Evolutionary conservation across 495 filamentous ascomycete genomes (phyloP).

Genomic region (Geoglossum glabrum): DNA sequence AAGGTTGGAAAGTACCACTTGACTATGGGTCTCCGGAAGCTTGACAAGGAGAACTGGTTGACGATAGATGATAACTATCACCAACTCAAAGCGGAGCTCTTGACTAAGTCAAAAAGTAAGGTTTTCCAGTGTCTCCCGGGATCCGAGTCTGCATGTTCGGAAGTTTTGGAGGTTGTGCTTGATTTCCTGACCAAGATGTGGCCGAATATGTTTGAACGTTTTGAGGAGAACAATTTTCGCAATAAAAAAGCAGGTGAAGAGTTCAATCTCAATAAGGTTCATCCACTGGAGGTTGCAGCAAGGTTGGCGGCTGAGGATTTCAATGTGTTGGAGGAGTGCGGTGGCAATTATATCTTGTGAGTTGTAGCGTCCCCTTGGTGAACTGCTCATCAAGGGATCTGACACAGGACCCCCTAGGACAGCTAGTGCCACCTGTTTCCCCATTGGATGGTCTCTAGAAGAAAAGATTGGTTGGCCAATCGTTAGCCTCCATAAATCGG

Average conservation of each 20-base stretch:
- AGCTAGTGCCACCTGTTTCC: slow-evolving; percentile 37
- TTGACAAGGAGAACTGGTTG: slow-evolving; percentile 33
- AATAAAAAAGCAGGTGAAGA: slow-evolving; percentile 31
- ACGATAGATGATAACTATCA: slow-evolving; percentile 32
- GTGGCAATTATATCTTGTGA: slow-evolving; percentile 30
- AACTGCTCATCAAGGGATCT: neutral
- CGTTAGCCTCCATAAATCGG: slow-evolving; percentile 28
- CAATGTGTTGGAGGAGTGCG: slow-evolving; percentile 23
- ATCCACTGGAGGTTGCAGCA: slow-evolving; percentile 36
- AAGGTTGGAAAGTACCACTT: slow-evolving; percentile 11
- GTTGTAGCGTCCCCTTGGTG: slow-evolving; percentile 4
- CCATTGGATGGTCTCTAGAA: slow-evolving; percentile 34
- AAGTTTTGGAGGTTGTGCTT: slow-evolving; percentile 29
- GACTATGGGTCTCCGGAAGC: slow-evolving; percentile 33
- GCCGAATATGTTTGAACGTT: slow-evolving; percentile 24
- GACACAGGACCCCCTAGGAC: slow-evolving; percentile 14
- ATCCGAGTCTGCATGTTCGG: slow-evolving; percentile 28
- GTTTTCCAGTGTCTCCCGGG: slow-evolving; percentile 31
- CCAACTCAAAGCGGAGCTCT: slow-evolving; percentile 22
- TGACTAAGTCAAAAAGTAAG: slow-evolving; percentile 21
- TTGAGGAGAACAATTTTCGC: slow-evolving; percentile 20
- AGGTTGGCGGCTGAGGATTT: slow-evolving; percentile 37
- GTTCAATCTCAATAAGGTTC: slow-evolving; percentile 20
- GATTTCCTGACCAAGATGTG: slow-evolving; percentile 29
- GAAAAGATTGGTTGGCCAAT: slow-evolving; percentile 34